A percentile compares a stretch with the other conserved stretches of the same genome.
Conservation (phyloP, 257 asterid genomes). For the Fraxinus americana region DNA sequence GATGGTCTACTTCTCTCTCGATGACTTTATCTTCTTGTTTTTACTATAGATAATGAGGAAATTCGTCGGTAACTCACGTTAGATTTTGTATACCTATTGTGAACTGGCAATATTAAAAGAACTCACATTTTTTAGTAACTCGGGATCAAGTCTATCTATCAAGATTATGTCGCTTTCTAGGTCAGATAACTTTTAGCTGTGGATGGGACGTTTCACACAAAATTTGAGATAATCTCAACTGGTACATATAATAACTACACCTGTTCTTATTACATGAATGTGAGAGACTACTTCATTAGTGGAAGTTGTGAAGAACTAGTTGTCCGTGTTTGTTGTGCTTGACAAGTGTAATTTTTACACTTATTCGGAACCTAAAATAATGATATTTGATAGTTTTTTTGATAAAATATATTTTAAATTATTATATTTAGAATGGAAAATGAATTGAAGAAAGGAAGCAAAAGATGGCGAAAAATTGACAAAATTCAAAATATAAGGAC, state of each 20-base stretch:
- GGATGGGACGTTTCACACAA: slow-evolving; percentile 69
- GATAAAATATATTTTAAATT: no score
- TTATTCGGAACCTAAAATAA: no score
- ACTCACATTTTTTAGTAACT: background rate
- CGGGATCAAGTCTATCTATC: background rate
- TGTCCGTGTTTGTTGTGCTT: slow-evolving; percentile 63
- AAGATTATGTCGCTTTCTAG: slow-evolving; percentile 28
- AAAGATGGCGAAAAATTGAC: no score
- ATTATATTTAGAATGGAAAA: no score
- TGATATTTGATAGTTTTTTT: no score
- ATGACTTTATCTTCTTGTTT: slow-evolving; percentile 80
- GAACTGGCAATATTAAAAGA: background rate
- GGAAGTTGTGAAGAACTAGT: slow-evolving; percentile 13
- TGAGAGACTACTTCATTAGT: no score
- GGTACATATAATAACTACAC: no score
- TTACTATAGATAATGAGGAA: slow-evolving; percentile 91
- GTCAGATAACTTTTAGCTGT: slow-evolving; percentile 71
- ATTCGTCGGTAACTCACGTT: background rate
- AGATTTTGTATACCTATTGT: background rate
- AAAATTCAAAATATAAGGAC: no score
- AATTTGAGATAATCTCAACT: slow-evolving; percentile 43
- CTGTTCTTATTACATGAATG: no score
- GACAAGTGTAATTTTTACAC: no score
- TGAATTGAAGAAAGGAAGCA: no score
- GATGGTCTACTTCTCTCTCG: slow-evolving; percentile 82